Evolutionary conservation across 495 filamentous ascomycete species (phyloP).

Genomic region (Hyphodiscus hymeniophilus): DNA sequence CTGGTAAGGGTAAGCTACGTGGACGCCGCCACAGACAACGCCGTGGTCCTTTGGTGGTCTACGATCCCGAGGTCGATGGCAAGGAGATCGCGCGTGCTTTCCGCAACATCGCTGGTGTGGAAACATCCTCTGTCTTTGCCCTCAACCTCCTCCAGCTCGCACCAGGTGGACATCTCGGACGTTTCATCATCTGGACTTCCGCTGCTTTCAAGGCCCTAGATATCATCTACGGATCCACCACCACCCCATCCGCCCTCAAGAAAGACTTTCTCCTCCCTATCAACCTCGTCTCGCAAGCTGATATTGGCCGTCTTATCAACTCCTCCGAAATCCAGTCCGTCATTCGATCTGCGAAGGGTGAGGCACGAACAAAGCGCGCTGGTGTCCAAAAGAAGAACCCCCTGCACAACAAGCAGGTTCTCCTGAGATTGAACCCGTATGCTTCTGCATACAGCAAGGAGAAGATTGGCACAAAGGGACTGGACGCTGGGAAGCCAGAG

Average conservation of each 20-base stretch:
- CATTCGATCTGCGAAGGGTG: slow-evolving; percentile 79
- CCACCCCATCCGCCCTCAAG: slow-evolving; percentile 78
- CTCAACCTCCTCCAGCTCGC: slow-evolving; percentile 99
- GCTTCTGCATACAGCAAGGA: slow-evolving; percentile 77
- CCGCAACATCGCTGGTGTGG: slow-evolving; percentile 97
- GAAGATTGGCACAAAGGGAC: slow-evolving; percentile 49
- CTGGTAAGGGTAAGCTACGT: slow-evolving; percentile 96
- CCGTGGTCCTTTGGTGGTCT: slow-evolving; percentile 93
- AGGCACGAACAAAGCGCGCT: slow-evolving; percentile 80
- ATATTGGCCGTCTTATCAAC: slow-evolving; percentile 96
- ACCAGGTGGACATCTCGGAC: slow-evolving; percentile 95
- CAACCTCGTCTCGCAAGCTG: slow-evolving; percentile 80
- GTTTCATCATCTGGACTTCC: slow-evolving; percentile 98
- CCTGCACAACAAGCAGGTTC: slow-evolving; percentile 92
- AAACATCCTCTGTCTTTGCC: slow-evolving; percentile 89
- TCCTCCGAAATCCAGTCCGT: slow-evolving; percentile 95
- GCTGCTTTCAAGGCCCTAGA: slow-evolving; percentile 93
- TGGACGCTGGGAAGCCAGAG: slow-evolving; percentile 24
- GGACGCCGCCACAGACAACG: slow-evolving; percentile 93
- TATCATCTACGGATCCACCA: slow-evolving; percentile 88
- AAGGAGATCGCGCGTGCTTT: slow-evolving; percentile 85
- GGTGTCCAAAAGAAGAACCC: slow-evolving; percentile 99
- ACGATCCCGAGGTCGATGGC: slow-evolving; percentile 87
- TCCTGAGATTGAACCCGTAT: slow-evolving; percentile 96
- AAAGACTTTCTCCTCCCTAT: slow-evolving; percentile 95